Conservation (phyloP, 2,329 filamentous ascomycete genomes). For the Botrytis tulipae region DNA sequence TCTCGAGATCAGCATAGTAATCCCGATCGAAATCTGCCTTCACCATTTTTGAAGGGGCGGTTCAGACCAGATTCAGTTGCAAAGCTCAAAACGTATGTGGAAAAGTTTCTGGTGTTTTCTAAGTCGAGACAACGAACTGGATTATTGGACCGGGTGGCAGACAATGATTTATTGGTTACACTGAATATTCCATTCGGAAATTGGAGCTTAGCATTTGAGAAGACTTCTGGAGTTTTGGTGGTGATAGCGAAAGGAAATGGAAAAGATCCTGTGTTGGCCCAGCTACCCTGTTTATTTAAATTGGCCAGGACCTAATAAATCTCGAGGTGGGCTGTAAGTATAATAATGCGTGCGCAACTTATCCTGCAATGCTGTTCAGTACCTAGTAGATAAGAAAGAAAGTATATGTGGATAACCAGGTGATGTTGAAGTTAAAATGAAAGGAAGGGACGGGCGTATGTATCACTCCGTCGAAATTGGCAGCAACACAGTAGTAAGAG, state of each 20-base stretch:
- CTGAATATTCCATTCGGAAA: constrained; percentile 13
- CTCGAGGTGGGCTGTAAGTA: constrained; percentile 4
- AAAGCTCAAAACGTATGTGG: background rate
- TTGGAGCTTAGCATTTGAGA: constrained; percentile 3
- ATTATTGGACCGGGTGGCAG: constrained; percentile 2
- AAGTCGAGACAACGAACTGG: background rate
- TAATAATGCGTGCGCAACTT: background rate
- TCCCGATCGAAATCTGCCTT: constrained; percentile 45
- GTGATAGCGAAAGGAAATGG: constrained; percentile 1
- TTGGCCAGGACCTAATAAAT: background rate
- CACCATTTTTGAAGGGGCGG: constrained; percentile 33
- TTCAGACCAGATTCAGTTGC: constrained; percentile 4
- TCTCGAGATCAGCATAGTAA: constrained; percentile 67
- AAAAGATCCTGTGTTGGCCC: constrained; percentile 13
- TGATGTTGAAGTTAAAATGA: background rate
- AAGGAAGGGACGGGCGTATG: background rate
- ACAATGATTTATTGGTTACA: constrained; percentile 8
- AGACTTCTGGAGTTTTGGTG: constrained; percentile 1
- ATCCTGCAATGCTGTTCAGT: background rate
- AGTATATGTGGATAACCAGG: background rate
- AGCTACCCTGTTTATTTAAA: constrained; percentile 12
- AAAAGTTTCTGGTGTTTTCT: background rate
- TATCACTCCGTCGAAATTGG: background rate
- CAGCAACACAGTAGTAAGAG: background rate
- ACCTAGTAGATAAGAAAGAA: too few species aligned